Conservation (phyloP, 768 basidiomycete species). For the Coprinellus micaceus region DNA sequence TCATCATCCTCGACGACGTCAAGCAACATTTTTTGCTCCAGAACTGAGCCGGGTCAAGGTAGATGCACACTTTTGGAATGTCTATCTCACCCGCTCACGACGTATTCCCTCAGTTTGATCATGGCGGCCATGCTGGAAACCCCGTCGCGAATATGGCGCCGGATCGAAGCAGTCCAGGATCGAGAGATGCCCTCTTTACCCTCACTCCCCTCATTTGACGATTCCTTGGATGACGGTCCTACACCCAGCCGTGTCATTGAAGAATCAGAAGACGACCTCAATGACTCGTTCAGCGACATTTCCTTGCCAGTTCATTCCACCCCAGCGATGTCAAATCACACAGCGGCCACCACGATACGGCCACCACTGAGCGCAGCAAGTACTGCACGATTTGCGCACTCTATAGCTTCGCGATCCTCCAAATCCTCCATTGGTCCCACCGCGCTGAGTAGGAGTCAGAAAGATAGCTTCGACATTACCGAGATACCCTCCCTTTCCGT, state of each 20-base stretch:
- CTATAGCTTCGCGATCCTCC: conserved; percentile 48
- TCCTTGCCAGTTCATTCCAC: conserved; percentile 64
- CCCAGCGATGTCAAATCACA: conserved; percentile 47
- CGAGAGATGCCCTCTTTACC: conserved; percentile 80
- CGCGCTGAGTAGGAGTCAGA: conserved; percentile 27
- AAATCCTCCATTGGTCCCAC: conserved; percentile 42
- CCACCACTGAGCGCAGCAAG: conserved; percentile 42
- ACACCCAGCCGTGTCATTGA: conserved; percentile 22
- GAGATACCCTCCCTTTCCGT: conserved; percentile 52
- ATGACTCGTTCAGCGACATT: conserved; percentile 38
- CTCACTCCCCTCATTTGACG: conserved; percentile 69
- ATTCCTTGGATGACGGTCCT: conserved; percentile 43
- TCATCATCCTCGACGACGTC: neutral
- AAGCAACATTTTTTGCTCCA: neutral
- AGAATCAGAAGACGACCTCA: conserved; percentile 31
- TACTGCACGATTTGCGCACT: conserved; percentile 48
- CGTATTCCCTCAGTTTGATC: neutral
- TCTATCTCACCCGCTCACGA: neutral
- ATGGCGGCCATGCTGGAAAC: conserved; percentile 68
- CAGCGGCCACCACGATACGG: conserved; percentile 45
- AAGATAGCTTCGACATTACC: conserved; percentile 59
- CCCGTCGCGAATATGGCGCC: conserved; percentile 79
- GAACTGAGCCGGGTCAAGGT: neutral
- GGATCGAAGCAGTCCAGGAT: conserved; percentile 74
- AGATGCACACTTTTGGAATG: neutral